Conservation (phyloP, 176 grass and related monocot genomes). For the Oryza australiensis region DNA sequence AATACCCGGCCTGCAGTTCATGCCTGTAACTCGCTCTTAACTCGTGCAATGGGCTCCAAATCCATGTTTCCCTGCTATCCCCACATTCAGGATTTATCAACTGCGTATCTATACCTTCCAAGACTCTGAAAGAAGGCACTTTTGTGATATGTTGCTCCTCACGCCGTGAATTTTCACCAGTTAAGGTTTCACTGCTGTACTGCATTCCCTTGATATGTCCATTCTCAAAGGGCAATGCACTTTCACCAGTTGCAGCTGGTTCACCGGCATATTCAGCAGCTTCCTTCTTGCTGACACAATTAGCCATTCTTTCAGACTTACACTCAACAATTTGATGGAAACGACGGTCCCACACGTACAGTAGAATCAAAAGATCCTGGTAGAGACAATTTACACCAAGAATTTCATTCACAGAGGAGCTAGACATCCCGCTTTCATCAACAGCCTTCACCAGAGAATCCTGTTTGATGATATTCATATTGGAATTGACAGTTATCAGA, state of each 20-base stretch:
- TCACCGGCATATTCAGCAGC: constrained; percentile 32
- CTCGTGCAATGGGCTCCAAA: constrained; percentile 54
- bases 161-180: background rate
- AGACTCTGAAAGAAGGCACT: background rate
- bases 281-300: constrained; percentile 18
- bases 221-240: background rate
- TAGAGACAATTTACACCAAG: constrained; percentile 69
- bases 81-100: background rate
- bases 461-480: constrained; percentile 38
- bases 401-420: constrained; percentile 38
- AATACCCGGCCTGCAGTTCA: constrained; percentile 43
- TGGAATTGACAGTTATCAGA: background rate
- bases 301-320: constrained; percentile 21
- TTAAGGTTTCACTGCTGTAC: background rate
- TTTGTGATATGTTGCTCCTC: background rate
- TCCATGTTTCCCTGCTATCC: constrained; percentile 39
- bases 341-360: constrained; percentile 65
- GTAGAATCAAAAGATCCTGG: constrained; percentile 64
- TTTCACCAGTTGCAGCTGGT: background rate
- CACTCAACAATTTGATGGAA: constrained; percentile 52
- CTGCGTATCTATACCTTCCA: background rate
- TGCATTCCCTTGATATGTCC: background rate
- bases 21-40: constrained; percentile 46
- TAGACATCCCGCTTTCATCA: constrained; percentile 26
- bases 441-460: constrained; percentile 45